Percentiles rank a stretch among this genome's conserved stretches.
phyloP scores from a whole-genome alignment of 345 rosid species.

The Streptanthus diversifolius region DNA sequence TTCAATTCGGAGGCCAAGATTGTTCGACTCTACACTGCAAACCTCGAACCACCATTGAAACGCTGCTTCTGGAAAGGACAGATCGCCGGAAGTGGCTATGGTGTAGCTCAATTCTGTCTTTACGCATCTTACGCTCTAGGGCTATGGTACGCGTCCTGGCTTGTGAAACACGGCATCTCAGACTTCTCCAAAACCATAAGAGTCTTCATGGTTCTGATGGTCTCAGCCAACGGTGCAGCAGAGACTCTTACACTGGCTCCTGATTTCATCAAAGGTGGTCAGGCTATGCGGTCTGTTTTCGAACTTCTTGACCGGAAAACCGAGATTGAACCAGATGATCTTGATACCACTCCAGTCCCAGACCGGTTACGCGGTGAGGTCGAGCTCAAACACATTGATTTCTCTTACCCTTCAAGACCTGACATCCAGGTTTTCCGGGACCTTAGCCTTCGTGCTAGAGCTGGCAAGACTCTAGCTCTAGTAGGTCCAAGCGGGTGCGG shows the following conservation, averaged over 20 bases:
- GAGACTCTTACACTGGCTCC: conserved; percentile 96
- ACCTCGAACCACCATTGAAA: conserved; percentile 67
- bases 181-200: conserved; percentile 96
- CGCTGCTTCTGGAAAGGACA: conserved; percentile 99
- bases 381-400: conserved; percentile 90
- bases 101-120: conserved; percentile 88
- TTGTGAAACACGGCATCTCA: conserved; percentile 95
- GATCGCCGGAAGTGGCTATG: conserved; percentile 94
- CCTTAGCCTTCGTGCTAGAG: conserved; percentile 76
- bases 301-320: conserved; percentile 95
- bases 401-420: conserved; percentile 89
- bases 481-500: conserved; percentile 99
- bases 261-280: conserved; percentile 96
- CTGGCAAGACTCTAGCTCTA: conserved; percentile 92
- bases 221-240: conserved; percentile 97
- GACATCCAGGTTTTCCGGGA: conserved; percentile 82
- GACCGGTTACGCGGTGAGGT: conserved; percentile 91
- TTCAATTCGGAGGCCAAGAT: conserved; percentile 91
- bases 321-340: conserved; percentile 93
- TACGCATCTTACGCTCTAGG: conserved; percentile 98
- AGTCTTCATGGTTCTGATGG: conserved; percentile 99
- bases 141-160: conserved; percentile 99
- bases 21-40: conserved; percentile 73
- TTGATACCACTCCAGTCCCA: conserved; percentile 70
- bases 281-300: conserved; percentile 90